Base-by-base conservation (phyloP, 192 early-diverging fungal genomes). In the Backusella tuberculispora region DNA sequence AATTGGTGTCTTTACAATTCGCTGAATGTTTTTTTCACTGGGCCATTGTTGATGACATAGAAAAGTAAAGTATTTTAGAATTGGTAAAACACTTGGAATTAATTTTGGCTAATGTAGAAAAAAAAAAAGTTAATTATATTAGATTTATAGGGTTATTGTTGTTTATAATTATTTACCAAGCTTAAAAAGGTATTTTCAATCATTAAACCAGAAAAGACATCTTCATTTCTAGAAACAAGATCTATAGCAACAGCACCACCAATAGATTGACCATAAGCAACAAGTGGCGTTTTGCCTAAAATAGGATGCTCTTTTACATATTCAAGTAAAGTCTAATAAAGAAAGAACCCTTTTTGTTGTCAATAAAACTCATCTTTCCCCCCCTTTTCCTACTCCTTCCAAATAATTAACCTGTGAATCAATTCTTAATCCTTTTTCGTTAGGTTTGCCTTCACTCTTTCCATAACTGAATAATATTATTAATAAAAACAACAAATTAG, bases 181-280 rank as follows among this genome's bases (percentile, higher is more conserved):
- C 89, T 94, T 64, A 94, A 74, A 81, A 99, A 99, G 0, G 96
- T 98, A 86, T 99, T 99, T 80, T 99, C 97, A 37, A 99, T 78
- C 47, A 99, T 91, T 12, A 98, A 71, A 29, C 91, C 97, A 12
- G 89, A 85, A 71, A 99, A 90, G 69, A 82, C 81, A 63, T 89
- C 86, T 76, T 95, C 87, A 75, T 97, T 91, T 64, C 88, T 80
- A 1, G 94, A 87, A 4, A 95, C 95, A 53, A 94, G 78, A 75
- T 97, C 86, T 71, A 97, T 93, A 9, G 96, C 95, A 21, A 98
- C 97, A 5, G 98, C 98, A 13, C 98, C 98, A 46, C 98, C 98
- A 71, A 99, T 91, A 8, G 94, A 96, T 78, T 99, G 98, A 0
- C 97, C 98, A 81, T 94, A 98, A 0, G 95, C 88, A 44, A 99